Evolutionary conservation across 768 basidiomycete species (phyloP), one percentile per base, ranked within the genome.

Genomic region (Termitomyces sp.): DNA sequence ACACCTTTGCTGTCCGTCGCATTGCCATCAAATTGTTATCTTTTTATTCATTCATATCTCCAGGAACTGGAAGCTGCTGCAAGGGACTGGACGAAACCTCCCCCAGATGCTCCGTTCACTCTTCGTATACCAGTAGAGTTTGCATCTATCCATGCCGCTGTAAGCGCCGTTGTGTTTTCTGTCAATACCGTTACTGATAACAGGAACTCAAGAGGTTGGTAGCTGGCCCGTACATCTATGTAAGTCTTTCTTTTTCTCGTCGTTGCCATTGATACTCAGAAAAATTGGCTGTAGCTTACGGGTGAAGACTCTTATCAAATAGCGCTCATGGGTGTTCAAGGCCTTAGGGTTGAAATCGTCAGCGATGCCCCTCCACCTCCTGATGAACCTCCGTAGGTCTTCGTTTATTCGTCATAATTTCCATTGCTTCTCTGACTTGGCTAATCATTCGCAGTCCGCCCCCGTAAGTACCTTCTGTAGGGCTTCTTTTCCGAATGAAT

Each of bases 221-320:
- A 11, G 78, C 90, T 50, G 87, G 90, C 12, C 86, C 88, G 19
- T 92, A 88, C 66, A 89, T 94, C 64, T 93, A 90, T 71, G 91
- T 90, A 68, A 50, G 83, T 72, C 46, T 43, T 47, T 46, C n/a
- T 59, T 48, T 35, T 46, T 15, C 55, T 51, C 43, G 31, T 37
- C 50, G 62, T 53, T 61, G 57, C 21, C 17, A 11, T 23, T 31
- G 19, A 38, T 17, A 38, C 50, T 37, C 50, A 23, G 21, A 60
- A n/a, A 23, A 21, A 8, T 49, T 51, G 17, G 54, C 43, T 53
- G 12, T 61, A 92, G 90, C 75, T 93, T 56, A 89, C 87, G 14
- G 81, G 86, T 51, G 90, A 94, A 67, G 91, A 92, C 64, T 92
- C 91, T 7, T 94, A 85, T 68, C 89, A 92, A 74, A 92, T 94